These are phyloP conservation scores for Chamaecyparis obtusa DNA, from an alignment of 75 land plant species.

Conservation along the genomic window DNA sequence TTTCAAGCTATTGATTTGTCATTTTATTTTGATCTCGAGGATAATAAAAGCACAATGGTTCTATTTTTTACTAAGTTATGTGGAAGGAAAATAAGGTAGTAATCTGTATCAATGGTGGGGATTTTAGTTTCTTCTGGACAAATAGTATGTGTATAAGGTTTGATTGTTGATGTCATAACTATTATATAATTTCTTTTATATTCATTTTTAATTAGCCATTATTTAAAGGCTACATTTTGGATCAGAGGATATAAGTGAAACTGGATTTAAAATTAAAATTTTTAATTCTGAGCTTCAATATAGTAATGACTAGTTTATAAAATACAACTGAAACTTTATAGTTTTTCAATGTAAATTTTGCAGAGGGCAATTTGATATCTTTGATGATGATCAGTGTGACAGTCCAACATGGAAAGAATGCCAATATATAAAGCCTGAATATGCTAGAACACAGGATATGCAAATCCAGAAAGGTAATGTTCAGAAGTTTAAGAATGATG, in stretches of 20 bases:
- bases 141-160: background rate
- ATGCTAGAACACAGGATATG: background rate
- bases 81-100: background rate
- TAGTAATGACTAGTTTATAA: background rate
- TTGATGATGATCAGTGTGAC: conserved; percentile 48
- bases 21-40: background rate
- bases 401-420: conserved; percentile 42
- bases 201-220: background rate
- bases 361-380: conserved; percentile 87
- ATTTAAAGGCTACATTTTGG: conserved; percentile 1
- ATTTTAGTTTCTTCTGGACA: background rate
- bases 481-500: conserved; percentile 13
- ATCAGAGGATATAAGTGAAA: background rate
- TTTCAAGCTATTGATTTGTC: background rate
- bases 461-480: conserved; percentile 17
- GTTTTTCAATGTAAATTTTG: conserved; percentile 17
- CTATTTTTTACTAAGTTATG: background rate
- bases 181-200: background rate
- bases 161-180: background rate
- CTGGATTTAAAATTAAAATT: background rate
- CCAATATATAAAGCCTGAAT: conserved; percentile 17
- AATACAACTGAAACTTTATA: background rate
- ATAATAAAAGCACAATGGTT: background rate
- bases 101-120: background rate
- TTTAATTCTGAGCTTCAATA: background rate